Conservation (phyloP, 2,329 filamentous ascomycete genomes). For the Beauveria sp. region DNA sequence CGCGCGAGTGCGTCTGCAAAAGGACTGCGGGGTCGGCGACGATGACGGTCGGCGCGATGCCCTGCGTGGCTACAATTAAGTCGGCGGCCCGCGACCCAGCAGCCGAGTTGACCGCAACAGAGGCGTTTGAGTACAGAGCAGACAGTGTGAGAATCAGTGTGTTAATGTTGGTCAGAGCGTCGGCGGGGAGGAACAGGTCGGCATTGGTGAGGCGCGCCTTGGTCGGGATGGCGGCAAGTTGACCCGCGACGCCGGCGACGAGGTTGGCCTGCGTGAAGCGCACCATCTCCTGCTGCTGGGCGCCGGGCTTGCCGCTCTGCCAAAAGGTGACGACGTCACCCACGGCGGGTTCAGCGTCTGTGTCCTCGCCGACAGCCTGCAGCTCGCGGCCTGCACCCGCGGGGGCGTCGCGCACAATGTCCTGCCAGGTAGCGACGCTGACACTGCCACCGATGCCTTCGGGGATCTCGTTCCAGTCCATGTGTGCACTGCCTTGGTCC, state of each 20-base stretch:
- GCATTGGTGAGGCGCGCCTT: slow-evolving; percentile 63
- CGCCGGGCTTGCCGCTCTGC: slow-evolving; percentile 41
- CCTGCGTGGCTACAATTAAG: slow-evolving; percentile 63
- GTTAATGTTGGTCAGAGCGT: slow-evolving; percentile 72
- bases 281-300: slow-evolving; percentile 57
- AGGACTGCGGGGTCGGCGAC: slow-evolving; percentile 71
- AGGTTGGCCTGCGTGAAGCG: slow-evolving; percentile 78
- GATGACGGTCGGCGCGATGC: slow-evolving; percentile 73
- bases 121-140: slow-evolving; percentile 77
- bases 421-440: slow-evolving; percentile 87
- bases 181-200: slow-evolving; percentile 80
- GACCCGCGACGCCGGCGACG: slow-evolving; percentile 75
- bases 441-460: slow-evolving; percentile 66
- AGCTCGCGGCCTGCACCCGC: slow-evolving; percentile 52
- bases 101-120: slow-evolving; percentile 82
- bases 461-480: slow-evolving; percentile 91
- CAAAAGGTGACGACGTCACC: slow-evolving; percentile 60
- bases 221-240: slow-evolving; percentile 68
- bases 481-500: slow-evolving; percentile 79
- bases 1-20: slow-evolving; percentile 56
- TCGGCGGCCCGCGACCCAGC: slow-evolving; percentile 62
- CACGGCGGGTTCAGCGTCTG: slow-evolving; percentile 25
- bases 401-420: slow-evolving; percentile 68
- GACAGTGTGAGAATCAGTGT: slow-evolving; percentile 72
- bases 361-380: slow-evolving; percentile 51